Percentiles rank a stretch among this genome's conserved stretches.
Evolutionary conservation across 371 early-diverging fungal species (phyloP).

Genomic region (Catenaria anguillulae): DNA sequence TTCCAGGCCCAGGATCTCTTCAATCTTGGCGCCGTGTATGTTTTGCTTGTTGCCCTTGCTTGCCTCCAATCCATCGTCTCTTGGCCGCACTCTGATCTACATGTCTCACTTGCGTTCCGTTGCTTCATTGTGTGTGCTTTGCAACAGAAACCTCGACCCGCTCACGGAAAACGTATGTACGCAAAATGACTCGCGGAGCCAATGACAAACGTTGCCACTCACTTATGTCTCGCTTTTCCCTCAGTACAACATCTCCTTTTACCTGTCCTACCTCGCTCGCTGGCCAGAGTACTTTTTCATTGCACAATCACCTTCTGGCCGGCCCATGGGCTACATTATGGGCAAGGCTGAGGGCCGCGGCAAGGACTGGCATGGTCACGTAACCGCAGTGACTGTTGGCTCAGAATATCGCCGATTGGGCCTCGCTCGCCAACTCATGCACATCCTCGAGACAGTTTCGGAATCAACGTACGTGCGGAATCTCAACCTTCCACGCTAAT

Average conservation of each 20-base stretch:
- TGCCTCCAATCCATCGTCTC: too few relatives aligned
- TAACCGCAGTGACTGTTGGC: conserved; percentile 93
- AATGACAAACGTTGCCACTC: too few relatives aligned
- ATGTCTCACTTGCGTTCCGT: too few relatives aligned
- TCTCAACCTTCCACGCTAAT: too few relatives aligned
- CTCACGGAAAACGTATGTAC: conserved; percentile 63
- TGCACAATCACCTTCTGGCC: conserved; percentile 55
- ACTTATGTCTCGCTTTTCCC: conserved; percentile 4
- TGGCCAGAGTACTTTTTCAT: conserved; percentile 89
- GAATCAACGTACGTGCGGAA: conserved; percentile 47
- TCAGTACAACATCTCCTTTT: conserved; percentile 84
- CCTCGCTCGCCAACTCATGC: conserved; percentile 82
- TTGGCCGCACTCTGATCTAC: conserved; percentile 8
- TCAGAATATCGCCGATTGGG: conserved; percentile 89
- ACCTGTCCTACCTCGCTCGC: conserved; percentile 75
- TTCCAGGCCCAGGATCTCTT: conserved; percentile 76
- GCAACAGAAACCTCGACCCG: conserved; percentile 58
- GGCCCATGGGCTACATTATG: conserved; percentile 86
- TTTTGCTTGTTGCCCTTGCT: not conserved
- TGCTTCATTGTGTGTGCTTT: conserved; percentile 2
- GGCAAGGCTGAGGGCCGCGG: conserved; percentile 89
- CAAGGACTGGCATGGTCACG: conserved; percentile 94
- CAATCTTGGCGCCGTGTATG: conserved; percentile 72
- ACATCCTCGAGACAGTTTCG: conserved; percentile 77
- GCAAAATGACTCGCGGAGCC: not conserved